Evolutionary conservation across 805 yeast genomes (phyloP).

Genomic region (Candida hungchunana): DNA sequence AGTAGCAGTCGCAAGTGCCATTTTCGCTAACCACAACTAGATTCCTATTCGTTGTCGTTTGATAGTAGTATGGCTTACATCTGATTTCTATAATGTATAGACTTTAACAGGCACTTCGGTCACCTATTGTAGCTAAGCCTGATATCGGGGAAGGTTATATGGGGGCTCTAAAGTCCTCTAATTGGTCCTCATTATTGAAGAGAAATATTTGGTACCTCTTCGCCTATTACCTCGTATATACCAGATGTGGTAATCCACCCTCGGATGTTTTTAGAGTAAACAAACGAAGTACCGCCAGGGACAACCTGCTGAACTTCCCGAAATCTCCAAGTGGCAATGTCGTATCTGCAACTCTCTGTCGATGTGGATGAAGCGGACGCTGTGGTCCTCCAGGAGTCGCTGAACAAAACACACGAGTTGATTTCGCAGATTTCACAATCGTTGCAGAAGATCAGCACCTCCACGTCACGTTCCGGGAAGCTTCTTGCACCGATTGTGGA

Average conservation of each 20-base stretch:
- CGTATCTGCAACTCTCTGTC: conserved; percentile 24
- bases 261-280: neutral
- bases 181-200: too few species aligned
- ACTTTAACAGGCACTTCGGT: too few species aligned
- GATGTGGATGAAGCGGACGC: conserved; percentile 82
- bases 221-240: neutral
- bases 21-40: conserved; percentile 33
- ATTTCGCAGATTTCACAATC: conserved; percentile 53
- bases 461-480: conserved; percentile 51
- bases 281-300: conserved; percentile 11
- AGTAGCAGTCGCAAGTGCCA: conserved; percentile 17
- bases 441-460: conserved; percentile 46
- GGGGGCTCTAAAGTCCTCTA: too few species aligned
- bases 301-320: too few species aligned
- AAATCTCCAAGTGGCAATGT: too few species aligned
- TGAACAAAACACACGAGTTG: conserved; percentile 53
- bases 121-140: too few species aligned
- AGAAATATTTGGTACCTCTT: too few species aligned
- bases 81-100: neutral
- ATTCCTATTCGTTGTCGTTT: conserved; percentile 30
- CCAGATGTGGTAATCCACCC: neutral
- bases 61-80: conserved; percentile 31
- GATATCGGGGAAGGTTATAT: too few species aligned
- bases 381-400: conserved; percentile 72
- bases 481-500: conserved; percentile 70